These are phyloP conservation scores for Apiospora phragmitis DNA, from an alignment of 2,329 filamentous ascomycete species.

Conservation along the genomic window DNA sequence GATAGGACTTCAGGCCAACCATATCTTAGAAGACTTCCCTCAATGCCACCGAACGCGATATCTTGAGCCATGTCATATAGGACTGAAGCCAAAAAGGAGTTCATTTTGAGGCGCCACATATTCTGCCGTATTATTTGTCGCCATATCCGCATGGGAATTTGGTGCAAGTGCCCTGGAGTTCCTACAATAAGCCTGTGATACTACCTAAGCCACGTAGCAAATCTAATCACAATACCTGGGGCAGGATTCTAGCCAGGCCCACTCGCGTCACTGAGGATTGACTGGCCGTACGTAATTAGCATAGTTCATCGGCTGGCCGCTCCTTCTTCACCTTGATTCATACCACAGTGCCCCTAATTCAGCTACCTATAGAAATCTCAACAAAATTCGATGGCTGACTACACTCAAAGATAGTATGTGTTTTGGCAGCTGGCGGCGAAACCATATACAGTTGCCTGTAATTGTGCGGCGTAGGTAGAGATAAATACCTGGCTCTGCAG, in stretches of 20 bases:
- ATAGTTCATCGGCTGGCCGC: too few relatives aligned
- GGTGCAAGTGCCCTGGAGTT: not conserved
- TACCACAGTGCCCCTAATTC: not conserved
- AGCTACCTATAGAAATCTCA: too few relatives aligned
- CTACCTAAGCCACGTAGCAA: not conserved
- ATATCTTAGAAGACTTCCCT: not conserved
- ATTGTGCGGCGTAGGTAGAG: not conserved
- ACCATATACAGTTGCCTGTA: not conserved
- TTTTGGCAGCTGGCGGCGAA: not conserved
- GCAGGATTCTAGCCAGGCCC: too few relatives aligned
- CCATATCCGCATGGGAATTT: not conserved
- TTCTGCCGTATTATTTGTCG: not conserved
- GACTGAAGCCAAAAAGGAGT: not conserved
- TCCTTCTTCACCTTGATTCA: not conserved
- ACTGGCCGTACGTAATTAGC: not conserved
- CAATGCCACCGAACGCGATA: not conserved
- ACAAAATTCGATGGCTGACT: too few relatives aligned
- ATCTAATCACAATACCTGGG: too few relatives aligned
- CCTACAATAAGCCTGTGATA: not conserved
- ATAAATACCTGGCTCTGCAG: too few relatives aligned
- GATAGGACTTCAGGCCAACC: not conserved
- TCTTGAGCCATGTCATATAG: not conserved
- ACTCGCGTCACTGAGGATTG: too few relatives aligned
- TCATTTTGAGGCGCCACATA: not conserved
- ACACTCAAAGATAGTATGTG: not conserved